A percentile compares a stretch with the other conserved stretches of the same genome.
These are phyloP conservation scores for Hyphodiscus hymeniophilus DNA, from an alignment of 495 filamentous ascomycete species.

Conservation along the genomic window DNA sequence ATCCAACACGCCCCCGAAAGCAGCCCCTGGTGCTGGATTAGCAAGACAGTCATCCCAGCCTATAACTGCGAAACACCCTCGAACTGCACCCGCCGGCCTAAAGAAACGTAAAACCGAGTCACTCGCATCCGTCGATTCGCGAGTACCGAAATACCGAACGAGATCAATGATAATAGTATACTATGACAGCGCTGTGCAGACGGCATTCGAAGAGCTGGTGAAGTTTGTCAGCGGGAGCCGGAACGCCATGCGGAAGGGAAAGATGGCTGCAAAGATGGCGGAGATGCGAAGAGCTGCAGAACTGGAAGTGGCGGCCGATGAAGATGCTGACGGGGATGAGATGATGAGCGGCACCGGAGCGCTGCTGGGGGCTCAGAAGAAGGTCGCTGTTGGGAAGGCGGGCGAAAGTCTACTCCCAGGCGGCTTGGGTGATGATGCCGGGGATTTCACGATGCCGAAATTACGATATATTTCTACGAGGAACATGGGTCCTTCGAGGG, in stretches of 20 bases:
- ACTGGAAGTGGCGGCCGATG: conserved; percentile 36
- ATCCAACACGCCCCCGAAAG: conserved; percentile 16
- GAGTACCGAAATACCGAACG: conserved; percentile 52
- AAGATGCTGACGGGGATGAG: conserved; percentile 13
- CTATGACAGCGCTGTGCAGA: conserved; percentile 81
- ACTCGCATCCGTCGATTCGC: conserved; percentile 44
- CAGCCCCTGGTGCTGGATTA: conserved; percentile 14
- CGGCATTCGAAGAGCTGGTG: conserved; percentile 69
- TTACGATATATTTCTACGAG: conserved; percentile 16
- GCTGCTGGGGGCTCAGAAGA: conserved; percentile 3
- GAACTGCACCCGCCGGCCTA: conserved; percentile 25
- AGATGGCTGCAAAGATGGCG: conserved; percentile 56
- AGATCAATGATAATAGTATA: conserved; percentile 78
- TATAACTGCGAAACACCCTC: conserved; percentile 30
- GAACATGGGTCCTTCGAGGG: conserved; percentile 16
- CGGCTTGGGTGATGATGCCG: background rate
- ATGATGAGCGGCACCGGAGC: background rate
- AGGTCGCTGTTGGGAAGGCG: background rate
- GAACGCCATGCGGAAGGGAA: conserved; percentile 76
- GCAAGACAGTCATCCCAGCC: conserved; percentile 9
- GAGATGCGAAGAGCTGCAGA: conserved; percentile 46
- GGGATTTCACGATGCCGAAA: conserved; percentile 6
- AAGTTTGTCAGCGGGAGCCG: conserved; percentile 70
- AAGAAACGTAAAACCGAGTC: conserved; percentile 52
- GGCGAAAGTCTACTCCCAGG: conserved; percentile 3